These are phyloP conservation scores for Mytilinidion resinicola DNA, from an alignment of 495 filamentous ascomycete genomes.

Conservation along the genomic window DNA sequence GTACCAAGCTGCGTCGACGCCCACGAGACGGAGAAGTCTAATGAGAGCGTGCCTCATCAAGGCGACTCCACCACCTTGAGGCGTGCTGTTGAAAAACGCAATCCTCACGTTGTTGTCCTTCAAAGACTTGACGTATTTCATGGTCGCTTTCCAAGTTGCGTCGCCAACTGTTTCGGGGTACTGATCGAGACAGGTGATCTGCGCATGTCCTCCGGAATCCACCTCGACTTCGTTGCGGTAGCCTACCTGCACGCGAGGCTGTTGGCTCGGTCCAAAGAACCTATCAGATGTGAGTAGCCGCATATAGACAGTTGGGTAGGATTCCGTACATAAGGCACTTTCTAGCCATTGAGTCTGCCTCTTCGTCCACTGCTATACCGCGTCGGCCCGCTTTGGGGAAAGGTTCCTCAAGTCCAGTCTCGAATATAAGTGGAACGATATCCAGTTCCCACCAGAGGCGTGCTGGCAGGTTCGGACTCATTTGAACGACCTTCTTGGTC, in stretches of 20 bases:
- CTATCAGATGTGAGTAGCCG: conserved; percentile 36
- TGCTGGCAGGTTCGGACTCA: conserved; percentile 57
- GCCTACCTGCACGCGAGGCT: conserved; percentile 69
- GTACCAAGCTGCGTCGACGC: conserved; percentile 71
- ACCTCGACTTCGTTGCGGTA: conserved; percentile 69
- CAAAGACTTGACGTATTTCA: conserved; percentile 62
- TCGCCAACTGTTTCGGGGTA: conserved; percentile 56
- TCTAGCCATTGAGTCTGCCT: conserved; percentile 78
- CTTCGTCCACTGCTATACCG: conserved; percentile 62
- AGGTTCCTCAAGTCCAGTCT: conserved; percentile 21
- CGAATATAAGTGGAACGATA: conserved; percentile 61
- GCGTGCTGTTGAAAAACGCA: conserved; percentile 81
- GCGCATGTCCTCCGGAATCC: conserved; percentile 58
- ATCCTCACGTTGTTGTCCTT: conserved; percentile 61
- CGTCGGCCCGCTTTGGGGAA: conserved; percentile 36
- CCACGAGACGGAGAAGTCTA: conserved; percentile 61
- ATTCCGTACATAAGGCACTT: conserved; percentile 64
- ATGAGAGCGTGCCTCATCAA: conserved; percentile 83
- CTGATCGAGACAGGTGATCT: conserved; percentile 54
- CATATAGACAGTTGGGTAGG: not conserved
- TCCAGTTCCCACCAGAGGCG: conserved; percentile 78
- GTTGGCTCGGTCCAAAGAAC: conserved; percentile 68
- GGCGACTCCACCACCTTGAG: conserved; percentile 82
- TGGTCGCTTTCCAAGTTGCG: conserved; percentile 61
- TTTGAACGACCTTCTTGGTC: conserved; percentile 44